Conservation (phyloP, 164 flowering plant genomes). For the Aristolochia contorta region DNA sequence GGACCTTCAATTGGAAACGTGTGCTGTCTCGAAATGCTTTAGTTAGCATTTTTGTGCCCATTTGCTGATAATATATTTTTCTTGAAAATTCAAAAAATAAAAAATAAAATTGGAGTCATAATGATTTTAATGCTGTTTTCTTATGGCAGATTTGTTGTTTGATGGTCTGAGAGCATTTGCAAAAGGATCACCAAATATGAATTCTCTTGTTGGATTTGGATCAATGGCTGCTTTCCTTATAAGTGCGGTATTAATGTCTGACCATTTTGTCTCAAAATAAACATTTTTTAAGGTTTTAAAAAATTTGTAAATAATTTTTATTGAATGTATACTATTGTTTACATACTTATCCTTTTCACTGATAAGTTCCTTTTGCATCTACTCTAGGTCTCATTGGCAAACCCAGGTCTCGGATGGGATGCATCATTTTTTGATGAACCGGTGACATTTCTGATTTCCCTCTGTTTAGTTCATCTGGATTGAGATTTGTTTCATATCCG, state of each 20-base stretch:
- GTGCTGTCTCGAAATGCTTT: not conserved
- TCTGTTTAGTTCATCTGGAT: not conserved
- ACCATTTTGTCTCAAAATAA: not conserved
- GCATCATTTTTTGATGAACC: conserved; percentile 96
- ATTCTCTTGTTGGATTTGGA: conserved; percentile 96
- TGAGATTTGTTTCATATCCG: no score
- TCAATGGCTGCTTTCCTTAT: conserved; percentile 76
- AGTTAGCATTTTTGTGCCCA: no score
- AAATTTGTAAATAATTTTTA: not conserved
- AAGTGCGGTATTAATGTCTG: conserved; percentile 42
- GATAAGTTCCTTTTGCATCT: conserved; percentile 5
- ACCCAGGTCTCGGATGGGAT: conserved; percentile 85
- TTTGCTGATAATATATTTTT: not conserved
- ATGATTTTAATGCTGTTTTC: not conserved
- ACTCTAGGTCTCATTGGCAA: conserved; percentile 68
- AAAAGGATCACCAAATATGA: conserved; percentile 93
- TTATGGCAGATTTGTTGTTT: conserved; percentile 58
- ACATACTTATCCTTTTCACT: not conserved
- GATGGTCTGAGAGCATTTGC: conserved; percentile 71
- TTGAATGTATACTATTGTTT: not conserved
- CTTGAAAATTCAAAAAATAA: no score
- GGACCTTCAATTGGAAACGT: no score
- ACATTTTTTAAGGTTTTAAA: no score
- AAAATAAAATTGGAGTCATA: no score
- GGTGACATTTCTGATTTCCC: conserved; percentile 41